Evolutionary conservation across 139 green algal species (phyloP).

Genomic region (Chlamydomonas incerta): DNA sequence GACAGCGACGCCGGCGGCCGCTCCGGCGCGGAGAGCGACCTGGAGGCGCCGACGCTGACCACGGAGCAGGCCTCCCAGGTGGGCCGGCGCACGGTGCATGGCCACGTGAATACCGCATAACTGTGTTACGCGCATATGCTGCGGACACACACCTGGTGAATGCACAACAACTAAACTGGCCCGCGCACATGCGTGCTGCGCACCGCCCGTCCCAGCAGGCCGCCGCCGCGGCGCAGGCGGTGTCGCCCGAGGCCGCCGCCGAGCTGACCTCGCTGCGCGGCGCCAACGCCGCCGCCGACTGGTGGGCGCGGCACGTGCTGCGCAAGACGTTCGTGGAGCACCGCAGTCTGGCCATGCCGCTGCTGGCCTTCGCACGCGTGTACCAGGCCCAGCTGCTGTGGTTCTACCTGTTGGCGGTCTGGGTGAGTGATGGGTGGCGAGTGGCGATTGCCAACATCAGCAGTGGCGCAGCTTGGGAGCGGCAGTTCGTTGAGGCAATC

Average conservation of each 20-base stretch:
- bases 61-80: not conserved
- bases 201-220: not conserved
- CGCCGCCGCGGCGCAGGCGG: not conserved
- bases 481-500: not conserved
- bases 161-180: no score
- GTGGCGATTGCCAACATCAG: no score
- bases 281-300: constrained; percentile 47
- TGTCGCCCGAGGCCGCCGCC: not conserved
- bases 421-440: constrained; percentile 32
- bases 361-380: constrained; percentile 71
- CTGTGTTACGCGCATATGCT: no score
- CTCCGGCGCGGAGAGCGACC: not conserved
- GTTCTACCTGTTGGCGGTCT: constrained; percentile 69
- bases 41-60: constrained; percentile 2
- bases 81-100: not conserved
- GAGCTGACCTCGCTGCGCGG: constrained; percentile 2
- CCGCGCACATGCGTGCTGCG: no score
- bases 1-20: no score
- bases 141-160: no score
- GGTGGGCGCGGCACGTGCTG: constrained; percentile 59
- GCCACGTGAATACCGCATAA: no score
- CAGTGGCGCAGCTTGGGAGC: constrained; percentile 34
- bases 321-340: constrained; percentile 77
- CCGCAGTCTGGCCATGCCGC: constrained; percentile 56
- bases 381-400: constrained; percentile 71